phyloP scores from a whole-genome alignment of 176 grass and related monocot genomes.

The Puya raimondii region DNA sequence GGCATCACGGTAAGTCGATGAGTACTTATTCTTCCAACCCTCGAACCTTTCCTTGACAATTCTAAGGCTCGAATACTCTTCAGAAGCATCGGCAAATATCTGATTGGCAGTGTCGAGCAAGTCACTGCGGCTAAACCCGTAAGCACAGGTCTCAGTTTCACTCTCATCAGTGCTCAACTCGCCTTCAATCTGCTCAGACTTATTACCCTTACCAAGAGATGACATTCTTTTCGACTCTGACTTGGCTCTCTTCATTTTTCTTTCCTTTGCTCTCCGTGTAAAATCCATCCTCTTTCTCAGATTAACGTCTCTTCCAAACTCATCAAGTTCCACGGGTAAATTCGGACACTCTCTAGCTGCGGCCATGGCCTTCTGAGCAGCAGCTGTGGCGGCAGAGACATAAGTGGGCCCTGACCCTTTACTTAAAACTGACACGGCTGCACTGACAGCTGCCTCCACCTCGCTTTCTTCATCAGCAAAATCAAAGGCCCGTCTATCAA shows the following conservation, averaged over 20 bases:
- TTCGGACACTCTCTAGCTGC: constrained; percentile 57
- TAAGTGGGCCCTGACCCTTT: constrained; percentile 56
- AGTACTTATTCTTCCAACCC: constrained; percentile 65
- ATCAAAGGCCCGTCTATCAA: constrained; percentile 60
- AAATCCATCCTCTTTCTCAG: constrained; percentile 61
- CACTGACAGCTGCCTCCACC: constrained; percentile 69
- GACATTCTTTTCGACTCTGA: constrained; percentile 61
- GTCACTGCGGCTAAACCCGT: constrained; percentile 65
- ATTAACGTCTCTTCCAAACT: constrained; percentile 87
- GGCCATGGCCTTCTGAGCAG: constrained; percentile 55
- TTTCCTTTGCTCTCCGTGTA: constrained; percentile 60
- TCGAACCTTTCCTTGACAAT: constrained; percentile 92
- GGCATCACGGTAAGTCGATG: constrained; percentile 65
- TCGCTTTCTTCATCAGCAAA: constrained; percentile 58
- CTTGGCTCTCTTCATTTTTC: constrained; percentile 42
- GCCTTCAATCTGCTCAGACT: constrained; percentile 52
- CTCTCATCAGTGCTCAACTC: constrained; percentile 97
- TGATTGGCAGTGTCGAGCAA: constrained; percentile 62
- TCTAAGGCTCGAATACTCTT: constrained; percentile 76
- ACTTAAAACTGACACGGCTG: constrained; percentile 61
- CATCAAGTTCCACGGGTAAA: constrained; percentile 66
- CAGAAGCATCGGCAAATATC: constrained; percentile 83
- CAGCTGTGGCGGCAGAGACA: constrained; percentile 56
- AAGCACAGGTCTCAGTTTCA: constrained; percentile 72
- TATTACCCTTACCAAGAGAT: constrained; percentile 32